Conservation (phyloP, 164 flowering plant species). For the Tetracentron sinense region DNA sequence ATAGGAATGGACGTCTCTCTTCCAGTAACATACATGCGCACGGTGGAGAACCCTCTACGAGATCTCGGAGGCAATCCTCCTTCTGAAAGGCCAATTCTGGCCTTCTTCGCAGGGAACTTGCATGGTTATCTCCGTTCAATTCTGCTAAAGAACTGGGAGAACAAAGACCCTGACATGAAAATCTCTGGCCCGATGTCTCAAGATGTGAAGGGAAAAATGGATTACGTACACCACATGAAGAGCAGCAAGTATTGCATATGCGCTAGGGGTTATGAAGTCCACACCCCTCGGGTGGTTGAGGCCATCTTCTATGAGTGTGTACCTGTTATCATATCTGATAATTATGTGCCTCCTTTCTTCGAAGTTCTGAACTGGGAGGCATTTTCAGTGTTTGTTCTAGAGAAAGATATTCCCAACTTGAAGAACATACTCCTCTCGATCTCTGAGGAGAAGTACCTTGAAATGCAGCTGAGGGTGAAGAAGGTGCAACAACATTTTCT, state of each 20-base stretch:
- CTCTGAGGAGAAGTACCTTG: slow-evolving; percentile 28
- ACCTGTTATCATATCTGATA: slow-evolving; percentile 42
- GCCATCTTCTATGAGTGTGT: slow-evolving; percentile 39
- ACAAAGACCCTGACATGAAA: too few species aligned
- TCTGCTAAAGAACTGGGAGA: slow-evolving; percentile 23
- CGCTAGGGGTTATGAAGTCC: slow-evolving; percentile 40
- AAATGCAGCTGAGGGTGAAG: slow-evolving; percentile 32
- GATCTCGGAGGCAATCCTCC: slow-evolving; percentile 36
- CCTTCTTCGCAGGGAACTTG: slow-evolving; percentile 45
- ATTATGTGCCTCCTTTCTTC: slow-evolving; percentile 44
- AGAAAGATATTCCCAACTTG: slow-evolving; percentile 34
- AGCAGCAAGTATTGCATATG: slow-evolving; percentile 43
- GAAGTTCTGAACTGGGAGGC: slow-evolving; percentile 42
- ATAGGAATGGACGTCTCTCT: slow-evolving; percentile 43
- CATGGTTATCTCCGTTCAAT: slow-evolving; percentile 41
- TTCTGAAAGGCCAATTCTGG: slow-evolving; percentile 29
- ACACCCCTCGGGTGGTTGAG: slow-evolving; percentile 38
- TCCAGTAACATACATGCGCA: slow-evolving; percentile 31
- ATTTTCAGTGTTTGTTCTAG: slow-evolving; percentile 30
- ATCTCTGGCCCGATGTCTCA: slow-evolving; percentile 34
- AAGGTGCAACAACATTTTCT: slow-evolving; percentile 37
- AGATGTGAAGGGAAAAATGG: slow-evolving; percentile 15
- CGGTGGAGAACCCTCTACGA: slow-evolving; percentile 24
- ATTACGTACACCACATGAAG: slow-evolving; percentile 33
- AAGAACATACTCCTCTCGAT: slow-evolving; percentile 32